These are phyloP conservation scores for Arthrobotrys conoides DNA, from an alignment of 2,329 filamentous ascomycete species.

Conservation along the genomic window DNA sequence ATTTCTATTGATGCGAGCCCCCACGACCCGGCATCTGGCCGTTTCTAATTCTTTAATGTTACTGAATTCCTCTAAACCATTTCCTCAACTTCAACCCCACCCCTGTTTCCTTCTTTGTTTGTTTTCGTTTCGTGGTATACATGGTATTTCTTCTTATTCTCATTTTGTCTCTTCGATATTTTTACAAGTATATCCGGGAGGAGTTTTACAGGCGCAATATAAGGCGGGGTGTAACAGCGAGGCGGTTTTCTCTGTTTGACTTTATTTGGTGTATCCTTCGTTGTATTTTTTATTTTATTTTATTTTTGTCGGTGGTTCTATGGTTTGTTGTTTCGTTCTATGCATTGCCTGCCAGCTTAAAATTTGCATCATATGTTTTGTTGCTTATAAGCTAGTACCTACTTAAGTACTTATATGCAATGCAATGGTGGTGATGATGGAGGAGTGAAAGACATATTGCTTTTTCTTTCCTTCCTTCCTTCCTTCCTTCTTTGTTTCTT, in stretches of 20 bases:
- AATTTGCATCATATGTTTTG: not conserved
- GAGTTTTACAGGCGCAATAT: constrained; percentile 26
- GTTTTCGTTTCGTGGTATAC: constrained; percentile 12
- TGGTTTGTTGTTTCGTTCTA: constrained; percentile 5
- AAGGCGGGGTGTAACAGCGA: constrained; percentile 30
- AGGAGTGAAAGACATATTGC: not conserved
- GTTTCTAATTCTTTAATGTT: constrained; percentile 23
- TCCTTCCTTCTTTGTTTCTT: constrained; percentile 4
- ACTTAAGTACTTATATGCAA: not conserved
- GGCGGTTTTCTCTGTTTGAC: constrained; percentile 1
- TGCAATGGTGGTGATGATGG: not conserved
- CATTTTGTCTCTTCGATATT: constrained; percentile 4
- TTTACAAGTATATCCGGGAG: constrained; percentile 7
- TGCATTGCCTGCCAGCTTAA: not conserved
- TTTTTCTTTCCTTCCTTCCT: constrained; percentile 9
- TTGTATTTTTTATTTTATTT: not conserved
- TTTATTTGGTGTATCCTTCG: not conserved
- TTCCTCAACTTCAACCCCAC: not conserved
- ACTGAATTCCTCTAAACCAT: constrained; percentile 16
- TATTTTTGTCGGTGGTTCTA: constrained; percentile 6
- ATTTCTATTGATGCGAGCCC: constrained; percentile 15
- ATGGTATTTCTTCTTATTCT: not conserved
- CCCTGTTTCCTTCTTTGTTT: not conserved
- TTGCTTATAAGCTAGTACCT: constrained; percentile 8
- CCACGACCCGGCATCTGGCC: constrained; percentile 23